These are phyloP conservation scores for Artomyces pyxidatus DNA, from an alignment of 768 basidiomycete genomes.

Conservation along the genomic window DNA sequence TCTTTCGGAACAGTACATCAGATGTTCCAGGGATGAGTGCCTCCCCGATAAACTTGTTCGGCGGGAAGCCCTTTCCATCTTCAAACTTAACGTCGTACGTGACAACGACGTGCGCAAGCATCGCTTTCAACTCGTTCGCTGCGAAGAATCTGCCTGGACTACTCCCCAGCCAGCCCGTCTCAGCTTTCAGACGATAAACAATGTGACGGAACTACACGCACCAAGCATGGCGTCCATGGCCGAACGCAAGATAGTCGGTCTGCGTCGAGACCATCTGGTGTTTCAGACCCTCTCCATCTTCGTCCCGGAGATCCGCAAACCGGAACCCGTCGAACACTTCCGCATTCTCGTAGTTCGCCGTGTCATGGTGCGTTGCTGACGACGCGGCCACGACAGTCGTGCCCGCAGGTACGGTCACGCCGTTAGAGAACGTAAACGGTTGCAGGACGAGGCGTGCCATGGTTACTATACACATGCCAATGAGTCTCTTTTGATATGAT, in stretches of 20 bases:
- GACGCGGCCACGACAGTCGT: conserved; percentile 25
- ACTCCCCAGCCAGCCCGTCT: neutral
- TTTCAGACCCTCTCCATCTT: neutral
- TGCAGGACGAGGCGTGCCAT: conserved; percentile 27
- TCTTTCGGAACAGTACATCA: neutral
- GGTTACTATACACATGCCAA: conserved; percentile 17
- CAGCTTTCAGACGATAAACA: neutral
- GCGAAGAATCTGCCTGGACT: conserved; percentile 32
- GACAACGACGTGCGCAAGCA: conserved; percentile 25
- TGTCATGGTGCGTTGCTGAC: conserved; percentile 23
- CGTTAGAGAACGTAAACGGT: conserved; percentile 37
- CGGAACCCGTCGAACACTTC: conserved; percentile 35
- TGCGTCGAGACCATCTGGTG: conserved; percentile 8
- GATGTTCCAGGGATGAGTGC: neutral
- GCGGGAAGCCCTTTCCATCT: conserved; percentile 10
- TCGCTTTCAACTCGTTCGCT: conserved; percentile 25
- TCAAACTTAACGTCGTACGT: conserved; percentile 25
- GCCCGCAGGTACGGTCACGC: conserved; percentile 32
- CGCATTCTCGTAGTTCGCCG: conserved; percentile 26
- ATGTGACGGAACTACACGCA: conserved; percentile 2
- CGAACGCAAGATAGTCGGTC: conserved; percentile 18
- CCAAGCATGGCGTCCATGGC: conserved; percentile 21
- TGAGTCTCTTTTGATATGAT: no score
- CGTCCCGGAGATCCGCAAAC: conserved; percentile 18
- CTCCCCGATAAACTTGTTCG: neutral